phyloP scores from a whole-genome alignment of 1,139 yeast genomes.

The Tardiomyces depauwii region DNA sequence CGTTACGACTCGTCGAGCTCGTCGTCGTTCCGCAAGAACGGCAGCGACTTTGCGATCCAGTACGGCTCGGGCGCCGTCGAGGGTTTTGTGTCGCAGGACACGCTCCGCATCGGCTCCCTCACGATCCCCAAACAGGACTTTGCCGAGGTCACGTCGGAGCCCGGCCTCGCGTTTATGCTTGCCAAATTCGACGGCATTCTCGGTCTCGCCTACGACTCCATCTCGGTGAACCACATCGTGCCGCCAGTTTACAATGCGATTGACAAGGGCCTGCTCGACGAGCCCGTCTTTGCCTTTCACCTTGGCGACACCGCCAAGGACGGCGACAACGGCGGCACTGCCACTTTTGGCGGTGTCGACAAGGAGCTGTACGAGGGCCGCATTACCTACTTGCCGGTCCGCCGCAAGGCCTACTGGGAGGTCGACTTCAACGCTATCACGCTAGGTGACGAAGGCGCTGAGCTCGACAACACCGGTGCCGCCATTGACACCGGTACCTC shows the following conservation, averaged over 20 bases:
- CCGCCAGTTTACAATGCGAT: conserved; percentile 93
- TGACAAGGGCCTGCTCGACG: conserved; percentile 66
- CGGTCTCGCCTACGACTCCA: conserved; percentile 87
- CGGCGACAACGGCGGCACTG: conserved; percentile 62
- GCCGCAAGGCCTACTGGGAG: conserved; percentile 99
- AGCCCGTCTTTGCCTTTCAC: conserved; percentile 78
- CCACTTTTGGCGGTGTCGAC: conserved; percentile 92
- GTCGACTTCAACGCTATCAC: conserved; percentile 84
- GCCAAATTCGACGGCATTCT: conserved; percentile 96
- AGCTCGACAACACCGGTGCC: conserved; percentile 76
- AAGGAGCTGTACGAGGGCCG: conserved; percentile 64
- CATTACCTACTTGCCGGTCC: conserved; percentile 88
- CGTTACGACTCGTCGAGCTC: conserved; percentile 80
- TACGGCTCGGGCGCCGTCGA: conserved; percentile 91
- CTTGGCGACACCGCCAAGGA: conserved; percentile 69
- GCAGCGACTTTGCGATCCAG: conserved; percentile 69
- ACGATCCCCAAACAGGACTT: conserved; percentile 79
- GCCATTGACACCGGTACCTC: conserved; percentile 99
- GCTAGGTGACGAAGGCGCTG: conserved; percentile 84
- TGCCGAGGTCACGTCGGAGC: conserved; percentile 95
- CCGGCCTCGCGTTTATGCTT: conserved; percentile 95
- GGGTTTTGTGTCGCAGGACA: conserved; percentile 84
- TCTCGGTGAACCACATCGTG: conserved; percentile 75
- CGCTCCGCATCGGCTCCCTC: conserved; percentile 71
- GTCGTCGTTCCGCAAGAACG: conserved; percentile 73